These are phyloP conservation scores for Colletotrichum lini DNA, from an alignment of 2,329 filamentous ascomycete species.

Conservation along the genomic window DNA sequence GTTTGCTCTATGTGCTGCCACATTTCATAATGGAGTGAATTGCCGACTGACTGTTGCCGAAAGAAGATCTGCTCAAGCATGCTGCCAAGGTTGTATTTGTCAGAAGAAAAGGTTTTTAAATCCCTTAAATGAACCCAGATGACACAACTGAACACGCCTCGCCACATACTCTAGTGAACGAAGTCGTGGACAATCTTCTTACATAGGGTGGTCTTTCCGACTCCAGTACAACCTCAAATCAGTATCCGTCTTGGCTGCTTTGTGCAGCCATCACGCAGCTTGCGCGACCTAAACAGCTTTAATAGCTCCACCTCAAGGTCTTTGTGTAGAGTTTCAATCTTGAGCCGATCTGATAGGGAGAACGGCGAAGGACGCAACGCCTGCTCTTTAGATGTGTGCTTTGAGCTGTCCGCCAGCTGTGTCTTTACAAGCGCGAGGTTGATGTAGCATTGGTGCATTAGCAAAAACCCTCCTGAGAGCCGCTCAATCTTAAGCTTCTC, in stretches of 20 bases:
- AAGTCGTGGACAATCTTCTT: slow-evolving; percentile 58
- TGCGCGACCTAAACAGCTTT: slow-evolving; percentile 24
- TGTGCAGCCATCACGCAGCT: slow-evolving; percentile 32
- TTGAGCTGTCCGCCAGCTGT: slow-evolving; percentile 4
- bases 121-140: no score
- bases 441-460: slow-evolving; percentile 56
- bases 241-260: slow-evolving; percentile 51
- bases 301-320: neutral
- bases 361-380: neutral
- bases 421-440: slow-evolving; percentile 55
- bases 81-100: no score
- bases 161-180: slow-evolving; percentile 45
- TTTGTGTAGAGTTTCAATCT: neutral
- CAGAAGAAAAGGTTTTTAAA: no score
- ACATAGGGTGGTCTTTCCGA: slow-evolving; percentile 59
- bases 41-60: neutral
- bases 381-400: neutral
- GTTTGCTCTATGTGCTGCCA: neutral
- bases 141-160: slow-evolving; percentile 51
- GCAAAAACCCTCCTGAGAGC: neutral
- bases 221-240: slow-evolving; percentile 54
- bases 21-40: neutral
- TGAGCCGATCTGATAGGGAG: neutral
- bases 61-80: no score
- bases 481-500: neutral